Evolutionary conservation across 257 asterid genomes (phyloP).

Genomic region (Solanum virginianum): DNA sequence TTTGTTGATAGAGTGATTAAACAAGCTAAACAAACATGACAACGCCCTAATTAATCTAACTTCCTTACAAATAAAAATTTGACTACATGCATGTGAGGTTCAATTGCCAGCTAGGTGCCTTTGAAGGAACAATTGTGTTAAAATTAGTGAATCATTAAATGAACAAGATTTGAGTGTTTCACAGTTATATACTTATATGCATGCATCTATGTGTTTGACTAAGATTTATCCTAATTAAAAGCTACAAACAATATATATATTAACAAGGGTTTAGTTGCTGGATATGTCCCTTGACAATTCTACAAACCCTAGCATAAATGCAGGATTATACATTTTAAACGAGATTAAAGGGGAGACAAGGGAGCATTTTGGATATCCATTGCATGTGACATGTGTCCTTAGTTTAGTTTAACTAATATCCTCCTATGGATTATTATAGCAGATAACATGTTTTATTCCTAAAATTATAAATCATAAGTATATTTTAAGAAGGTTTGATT

Average conservation of each 20-base stretch:
- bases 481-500: neutral
- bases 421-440: no score
- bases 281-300: conserved; percentile 17
- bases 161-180: neutral
- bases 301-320: conserved; percentile 39
- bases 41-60: neutral
- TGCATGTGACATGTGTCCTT: conserved; percentile 23
- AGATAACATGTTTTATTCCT: neutral
- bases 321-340: conserved; percentile 5
- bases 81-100: neutral
- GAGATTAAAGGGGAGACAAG: conserved; percentile 26
- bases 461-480: neutral
- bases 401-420: neutral
- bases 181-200: neutral
- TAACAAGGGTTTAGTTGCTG: neutral
- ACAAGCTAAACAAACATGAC: neutral
- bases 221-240: neutral
- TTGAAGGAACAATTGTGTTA: neutral
- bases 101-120: neutral
- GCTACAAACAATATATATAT: neutral
- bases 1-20: neutral
- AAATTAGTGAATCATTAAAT: neutral
- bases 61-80: neutral
- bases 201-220: neutral
- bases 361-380: conserved; percentile 4